Percentiles rank a stretch among this genome's conserved stretches.
These are phyloP conservation scores for Jatropha multifida DNA, from an alignment of 441 rosid genomes.

Conservation along the genomic window DNA sequence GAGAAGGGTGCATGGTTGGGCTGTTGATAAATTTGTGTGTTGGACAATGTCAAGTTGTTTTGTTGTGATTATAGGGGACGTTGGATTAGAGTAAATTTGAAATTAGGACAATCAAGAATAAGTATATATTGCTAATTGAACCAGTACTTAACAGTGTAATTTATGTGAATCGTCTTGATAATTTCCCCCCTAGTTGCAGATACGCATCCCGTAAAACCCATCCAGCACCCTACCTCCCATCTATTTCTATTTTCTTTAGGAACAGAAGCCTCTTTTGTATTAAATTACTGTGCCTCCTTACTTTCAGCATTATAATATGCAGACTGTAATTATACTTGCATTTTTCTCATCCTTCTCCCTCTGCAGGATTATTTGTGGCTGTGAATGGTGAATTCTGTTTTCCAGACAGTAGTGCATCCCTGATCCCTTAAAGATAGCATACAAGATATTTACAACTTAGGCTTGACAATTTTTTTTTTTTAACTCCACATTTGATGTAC, in stretches of 20 bases:
- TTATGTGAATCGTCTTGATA: not conserved
- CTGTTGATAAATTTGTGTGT: not conserved
- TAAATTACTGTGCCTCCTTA: not conserved
- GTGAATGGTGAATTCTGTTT: not conserved
- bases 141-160: not conserved
- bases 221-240: not conserved
- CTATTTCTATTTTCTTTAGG: too few relatives aligned
- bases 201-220: too few relatives aligned
- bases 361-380: constrained; percentile 10
- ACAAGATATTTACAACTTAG: not conserved
- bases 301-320: not conserved
- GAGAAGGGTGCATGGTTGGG: not conserved
- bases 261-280: not conserved
- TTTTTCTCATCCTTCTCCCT: not conserved
- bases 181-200: not conserved
- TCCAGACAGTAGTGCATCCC: not conserved
- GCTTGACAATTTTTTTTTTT: not conserved
- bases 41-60: not conserved
- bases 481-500: not conserved
- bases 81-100: constrained; percentile 5
- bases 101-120: not conserved
- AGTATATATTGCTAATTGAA: not conserved
- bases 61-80: not conserved
- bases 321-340: not conserved
- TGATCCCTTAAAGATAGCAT: not conserved